Base-by-base conservation (phyloP, 805 yeast genomes). In the Saturnispora mendoncae region DNA sequence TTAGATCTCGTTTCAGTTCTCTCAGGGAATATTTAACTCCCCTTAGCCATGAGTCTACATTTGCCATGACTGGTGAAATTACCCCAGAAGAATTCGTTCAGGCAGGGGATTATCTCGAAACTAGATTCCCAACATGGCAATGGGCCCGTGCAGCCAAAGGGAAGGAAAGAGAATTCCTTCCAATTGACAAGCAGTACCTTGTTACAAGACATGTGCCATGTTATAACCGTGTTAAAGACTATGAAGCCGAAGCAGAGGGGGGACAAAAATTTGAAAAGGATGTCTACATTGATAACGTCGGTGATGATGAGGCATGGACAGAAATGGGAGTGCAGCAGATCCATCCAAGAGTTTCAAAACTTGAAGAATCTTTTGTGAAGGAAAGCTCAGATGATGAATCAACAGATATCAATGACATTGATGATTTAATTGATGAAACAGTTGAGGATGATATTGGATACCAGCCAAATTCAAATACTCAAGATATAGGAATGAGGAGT, bases 71-170 rank as follows among this genome's bases (percentile, higher is more conserved):
- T 0, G 98, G 98, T 4, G 92, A 90, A 58, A 80, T 92, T 39
- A 84, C 95, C 1, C 98, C 98, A 1, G 95, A 85, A 41, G 98
- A 92, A 60, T 92, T 92, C 63, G 90, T 87, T 8, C 68, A 67
- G 42, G 97, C 98, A 3, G 98, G 98, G 18, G 97, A 92, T 59
- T 92, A 86, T 60, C 65, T 92, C 44, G 88, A 80, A 25, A 80
- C 78, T 61, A 84, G 82, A 67, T 92, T 92, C 58, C 97, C 98
- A 2, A 92, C 97, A 1, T 92, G 98, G 98, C 77, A 78, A 47
- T 92, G 98, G 98, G 65, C 76, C 2, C 65, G 75, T 3, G 78
- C 81, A 1, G 73, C 81, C 13, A 61, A 67, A 12, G 65, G 71
- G 7, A 72, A 69, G 49, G 64, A 57, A 36, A 74, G 79, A 48